Evolutionary conservation across 257 asterid genomes (phyloP), one percentile per base, ranked within the genome.

Genomic region (Ocimum tenuiflorum): DNA sequence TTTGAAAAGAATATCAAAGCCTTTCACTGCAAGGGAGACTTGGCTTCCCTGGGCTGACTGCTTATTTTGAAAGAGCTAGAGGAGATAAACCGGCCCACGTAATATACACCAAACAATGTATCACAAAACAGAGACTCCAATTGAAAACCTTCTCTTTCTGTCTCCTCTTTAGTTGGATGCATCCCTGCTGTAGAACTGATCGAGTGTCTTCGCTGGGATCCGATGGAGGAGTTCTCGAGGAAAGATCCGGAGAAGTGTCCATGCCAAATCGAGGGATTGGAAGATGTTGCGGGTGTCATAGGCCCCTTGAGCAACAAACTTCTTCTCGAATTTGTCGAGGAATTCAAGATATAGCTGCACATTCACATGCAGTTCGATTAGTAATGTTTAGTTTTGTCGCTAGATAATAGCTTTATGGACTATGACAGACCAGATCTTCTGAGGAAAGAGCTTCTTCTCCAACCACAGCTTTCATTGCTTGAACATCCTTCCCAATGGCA

Each of bases 221-320:
- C 99, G 97, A 46, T 94, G 96, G 50, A 94, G 95, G 56, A 94
- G 96, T 61, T 94, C 99, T 23, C 99, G 86, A 6, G 99, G 99
- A 63, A 90, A 94, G 80, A 94, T 94, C 9, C 99, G 81, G 73
- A 94, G 97, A 67, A 94, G 86, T 3, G 99, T 94, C 99, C 99
- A 94, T 3, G 99, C 97, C 76, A 94, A 65, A 76, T 94, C 99
- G 3, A 94, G 96, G 0, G 99, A 94, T 79, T 94, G 99, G 83
- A 82, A 85, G 74, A 85, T 81, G 84, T 87, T 87, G 66, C 95
- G 95, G 47, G 95, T 87, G 84, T 87, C 95, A 38, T 87, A 87
- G 17, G 95, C 95, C 42, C 92, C 91, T 80, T 85, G 95, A 29
- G 88, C 46, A 7, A 87, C 95, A 64, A 85, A 87, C 72, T 85